These are phyloP conservation scores for Heimioporus sp. DNA, from an alignment of 768 basidiomycete genomes.

Conservation along the genomic window DNA sequence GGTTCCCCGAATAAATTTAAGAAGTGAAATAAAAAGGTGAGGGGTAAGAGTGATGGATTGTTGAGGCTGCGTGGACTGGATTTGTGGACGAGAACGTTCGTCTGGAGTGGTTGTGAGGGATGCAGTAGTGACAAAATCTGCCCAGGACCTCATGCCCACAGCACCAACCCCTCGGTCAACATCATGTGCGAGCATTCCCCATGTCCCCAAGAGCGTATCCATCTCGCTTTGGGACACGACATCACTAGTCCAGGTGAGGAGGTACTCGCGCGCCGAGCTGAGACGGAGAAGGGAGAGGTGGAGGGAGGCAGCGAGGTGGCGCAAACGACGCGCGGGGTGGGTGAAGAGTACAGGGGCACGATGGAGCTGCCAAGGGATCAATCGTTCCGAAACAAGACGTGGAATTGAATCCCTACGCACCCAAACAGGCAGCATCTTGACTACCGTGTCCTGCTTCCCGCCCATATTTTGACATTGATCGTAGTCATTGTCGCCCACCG, in stretches of 20 bases:
- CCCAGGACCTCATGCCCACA: conserved; percentile 56
- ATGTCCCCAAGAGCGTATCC: conserved; percentile 64
- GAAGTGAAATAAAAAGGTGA: conserved; percentile 35
- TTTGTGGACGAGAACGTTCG: background rate
- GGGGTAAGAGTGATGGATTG: conserved; percentile 32
- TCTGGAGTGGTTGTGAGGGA: conserved; percentile 4
- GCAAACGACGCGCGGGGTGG: conserved; percentile 77
- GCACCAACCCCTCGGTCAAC: conserved; percentile 60
- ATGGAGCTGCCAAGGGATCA: conserved; percentile 57
- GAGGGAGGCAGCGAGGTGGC: conserved; percentile 53
- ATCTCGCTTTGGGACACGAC: conserved; percentile 46
- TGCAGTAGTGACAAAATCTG: conserved; percentile 25
- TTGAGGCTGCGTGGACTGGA: background rate
- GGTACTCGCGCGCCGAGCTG: conserved; percentile 42
- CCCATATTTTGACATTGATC: conserved; percentile 4
- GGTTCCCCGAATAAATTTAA: conserved; percentile 52
- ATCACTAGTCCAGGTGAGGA: conserved; percentile 51
- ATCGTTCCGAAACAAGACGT: background rate
- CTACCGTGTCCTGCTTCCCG: conserved; percentile 32
- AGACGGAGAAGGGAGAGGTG: conserved; percentile 68
- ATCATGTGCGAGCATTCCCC: conserved; percentile 73
- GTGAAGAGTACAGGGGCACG: conserved; percentile 81
- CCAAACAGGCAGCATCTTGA: conserved; percentile 86
- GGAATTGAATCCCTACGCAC: conserved; percentile 43
- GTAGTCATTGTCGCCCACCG: conserved; percentile 32